phyloP scores from a whole-genome alignment of 257 asterid genomes.

The Scutellaria minor region DNA sequence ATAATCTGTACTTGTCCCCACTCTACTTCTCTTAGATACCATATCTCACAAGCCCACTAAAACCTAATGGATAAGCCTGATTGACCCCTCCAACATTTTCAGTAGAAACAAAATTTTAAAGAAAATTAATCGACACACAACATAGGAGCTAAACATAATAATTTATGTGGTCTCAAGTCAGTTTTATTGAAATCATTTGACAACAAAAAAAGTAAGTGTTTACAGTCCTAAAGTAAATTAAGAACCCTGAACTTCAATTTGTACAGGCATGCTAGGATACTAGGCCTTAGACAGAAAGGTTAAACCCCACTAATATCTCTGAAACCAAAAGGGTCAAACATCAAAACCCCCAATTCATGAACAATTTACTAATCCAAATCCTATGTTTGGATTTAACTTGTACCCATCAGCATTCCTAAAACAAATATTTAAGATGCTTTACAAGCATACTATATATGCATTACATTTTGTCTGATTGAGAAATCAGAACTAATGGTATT shows the following conservation, averaged over 20 bases:
- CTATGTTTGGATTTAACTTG: background rate
- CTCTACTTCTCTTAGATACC: background rate
- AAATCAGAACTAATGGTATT: constrained; percentile 49
- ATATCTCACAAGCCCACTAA: background rate
- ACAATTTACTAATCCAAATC: background rate
- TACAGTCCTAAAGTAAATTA: background rate
- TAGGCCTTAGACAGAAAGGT: background rate
- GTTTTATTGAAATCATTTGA: background rate
- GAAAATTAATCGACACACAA: background rate
- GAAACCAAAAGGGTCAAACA: background rate
- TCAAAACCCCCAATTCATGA: background rate
- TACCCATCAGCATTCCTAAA: background rate
- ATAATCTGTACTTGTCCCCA: background rate
- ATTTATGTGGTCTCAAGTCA: background rate
- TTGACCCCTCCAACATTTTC: background rate
- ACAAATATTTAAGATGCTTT: background rate
- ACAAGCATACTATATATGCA: background rate
- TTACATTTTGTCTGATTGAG: background rate
- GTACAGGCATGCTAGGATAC: background rate
- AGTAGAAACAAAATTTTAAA: background rate
- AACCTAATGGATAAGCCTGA: background rate
- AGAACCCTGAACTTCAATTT: background rate
- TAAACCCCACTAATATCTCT: background rate
- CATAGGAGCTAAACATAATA: background rate
- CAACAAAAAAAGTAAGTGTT: background rate